Conservation (phyloP, 352 stramenopile species). For the Phytophthora macrochlamydospora region DNA sequence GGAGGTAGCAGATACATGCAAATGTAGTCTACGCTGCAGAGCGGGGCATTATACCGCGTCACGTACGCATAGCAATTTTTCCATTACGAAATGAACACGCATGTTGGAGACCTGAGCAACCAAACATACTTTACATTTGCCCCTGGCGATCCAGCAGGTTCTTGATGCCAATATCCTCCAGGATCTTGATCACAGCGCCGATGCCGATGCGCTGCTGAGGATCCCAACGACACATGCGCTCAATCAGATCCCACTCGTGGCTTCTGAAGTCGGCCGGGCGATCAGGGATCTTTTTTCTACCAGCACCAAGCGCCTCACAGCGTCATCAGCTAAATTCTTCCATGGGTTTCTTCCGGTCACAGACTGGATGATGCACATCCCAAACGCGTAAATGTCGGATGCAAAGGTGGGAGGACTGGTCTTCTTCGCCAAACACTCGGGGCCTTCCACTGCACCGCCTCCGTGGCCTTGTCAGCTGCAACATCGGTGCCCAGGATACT, state of each 20-base stretch:
- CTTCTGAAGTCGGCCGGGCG: slow-evolving; percentile 21
- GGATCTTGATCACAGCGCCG: slow-evolving; percentile 35
- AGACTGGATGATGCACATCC: slow-evolving; percentile 44
- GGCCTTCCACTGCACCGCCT: slow-evolving; percentile 35
- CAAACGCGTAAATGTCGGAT: slow-evolving; percentile 44
- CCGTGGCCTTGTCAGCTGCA: slow-evolving; percentile 13
- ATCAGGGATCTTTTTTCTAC: slow-evolving; percentile 21
- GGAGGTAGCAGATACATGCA: slow-evolving; percentile 47
- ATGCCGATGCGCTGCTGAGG: slow-evolving; percentile 29
- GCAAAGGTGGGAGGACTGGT: slow-evolving; percentile 14
- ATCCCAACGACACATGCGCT: slow-evolving; percentile 30
- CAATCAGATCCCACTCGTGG: slow-evolving; percentile 32
- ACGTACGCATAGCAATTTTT: slow-evolving; percentile 13
- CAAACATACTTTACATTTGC: neutral
- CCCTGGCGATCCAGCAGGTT: slow-evolving; percentile 7
- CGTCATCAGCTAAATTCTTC: slow-evolving; percentile 14
- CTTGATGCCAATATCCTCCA: slow-evolving; percentile 31
- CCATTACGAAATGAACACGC: slow-evolving; percentile 1
- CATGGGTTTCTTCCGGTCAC: slow-evolving; percentile 34
- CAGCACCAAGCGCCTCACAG: slow-evolving; percentile 14
- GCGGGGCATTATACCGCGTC: neutral
- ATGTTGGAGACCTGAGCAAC: no score
- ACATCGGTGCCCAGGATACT: slow-evolving; percentile 26
- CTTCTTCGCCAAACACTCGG: slow-evolving; percentile 23
- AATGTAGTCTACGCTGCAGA: slow-evolving; percentile 43